Evolutionary conservation across 2,329 filamentous ascomycete species (phyloP), one percentile per base, ranked within the genome.

Genomic region (Xylaria sp.): DNA sequence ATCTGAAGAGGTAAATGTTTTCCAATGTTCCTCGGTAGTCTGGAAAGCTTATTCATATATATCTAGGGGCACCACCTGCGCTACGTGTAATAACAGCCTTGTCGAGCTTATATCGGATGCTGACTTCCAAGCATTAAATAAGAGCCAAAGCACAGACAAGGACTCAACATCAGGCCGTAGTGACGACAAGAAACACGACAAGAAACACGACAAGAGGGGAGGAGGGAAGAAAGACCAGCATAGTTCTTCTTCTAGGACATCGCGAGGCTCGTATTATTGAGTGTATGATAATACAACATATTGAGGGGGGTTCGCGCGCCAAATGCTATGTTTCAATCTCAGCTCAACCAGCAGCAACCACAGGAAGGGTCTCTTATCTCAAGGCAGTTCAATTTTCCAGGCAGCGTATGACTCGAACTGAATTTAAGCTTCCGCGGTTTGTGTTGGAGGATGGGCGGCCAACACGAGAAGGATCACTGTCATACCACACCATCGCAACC

Each of bases 211-310:
- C 23, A 68, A 70, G n/a, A 67, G 55, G 25, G 62, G 63, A 4
- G 62, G 63, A 2, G 62, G 59, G 18, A 71, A 61, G 13, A 71
- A 65, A n/a, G 70, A 65, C n/a, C 61, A 66, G 27, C 59, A 70
- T 18, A 60, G 35, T 21, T 66, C 68, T 54, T 59, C 60, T 54
- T 59, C 60, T 25, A 60, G 47, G n/a, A 60, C 62, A n/a, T 68
- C 68, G 12, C 57, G 53, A 21, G 60, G 64, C 48, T 58, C 69
- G n/a, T 59, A 51, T 48, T 54, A 60, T 61, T 63, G 54, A 68
- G 48, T 27, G 27, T 51, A 10, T 23, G 21, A 54, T 37, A 5
- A 18, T 2, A 48, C 13, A 16, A 35, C 16, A 29, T 35, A 12
- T 35, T 35, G 32, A 35, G 6, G 32, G 40, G 35, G 50, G 13